A percentile compares a stretch with the other conserved stretches of the same genome.
These are phyloP conservation scores for Nicotiana noctiflora DNA, from an alignment of 257 asterid genomes.

Conservation along the genomic window DNA sequence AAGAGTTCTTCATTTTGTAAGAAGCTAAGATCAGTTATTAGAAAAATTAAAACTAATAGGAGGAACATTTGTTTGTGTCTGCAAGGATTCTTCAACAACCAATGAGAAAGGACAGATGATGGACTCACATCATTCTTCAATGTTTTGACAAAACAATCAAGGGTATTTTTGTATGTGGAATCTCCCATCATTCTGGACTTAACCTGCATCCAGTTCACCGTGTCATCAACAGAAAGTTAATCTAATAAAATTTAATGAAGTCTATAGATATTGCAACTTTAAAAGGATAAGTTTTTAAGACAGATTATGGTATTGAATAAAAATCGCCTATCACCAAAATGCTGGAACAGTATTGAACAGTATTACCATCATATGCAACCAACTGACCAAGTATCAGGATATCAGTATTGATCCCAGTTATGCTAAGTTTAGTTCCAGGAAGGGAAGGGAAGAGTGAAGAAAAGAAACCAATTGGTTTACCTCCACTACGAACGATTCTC, in stretches of 20 bases:
- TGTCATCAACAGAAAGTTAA: neutral
- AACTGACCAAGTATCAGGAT: neutral
- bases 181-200: slow-evolving; percentile 99
- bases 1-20: neutral
- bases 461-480: neutral
- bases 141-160: slow-evolving; percentile 93
- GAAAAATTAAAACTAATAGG: neutral
- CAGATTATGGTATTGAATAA: neutral
- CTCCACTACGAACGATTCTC: no score
- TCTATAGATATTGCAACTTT: neutral
- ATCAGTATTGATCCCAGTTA: neutral
- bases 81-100: neutral
- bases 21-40: neutral
- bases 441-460: neutral
- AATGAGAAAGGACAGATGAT: slow-evolving; percentile 6
- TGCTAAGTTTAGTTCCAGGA: neutral
- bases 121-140: slow-evolving; percentile 82
- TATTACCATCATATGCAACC: neutral
- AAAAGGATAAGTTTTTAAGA: neutral
- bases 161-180: slow-evolving; percentile 70
- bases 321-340: neutral
- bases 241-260: neutral
- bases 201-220: slow-evolving; percentile 44
- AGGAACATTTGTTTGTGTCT: neutral
- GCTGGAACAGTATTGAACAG: neutral